phyloP scores from a whole-genome alignment of 306 rosid genomes.

The Purshia tridentata region DNA sequence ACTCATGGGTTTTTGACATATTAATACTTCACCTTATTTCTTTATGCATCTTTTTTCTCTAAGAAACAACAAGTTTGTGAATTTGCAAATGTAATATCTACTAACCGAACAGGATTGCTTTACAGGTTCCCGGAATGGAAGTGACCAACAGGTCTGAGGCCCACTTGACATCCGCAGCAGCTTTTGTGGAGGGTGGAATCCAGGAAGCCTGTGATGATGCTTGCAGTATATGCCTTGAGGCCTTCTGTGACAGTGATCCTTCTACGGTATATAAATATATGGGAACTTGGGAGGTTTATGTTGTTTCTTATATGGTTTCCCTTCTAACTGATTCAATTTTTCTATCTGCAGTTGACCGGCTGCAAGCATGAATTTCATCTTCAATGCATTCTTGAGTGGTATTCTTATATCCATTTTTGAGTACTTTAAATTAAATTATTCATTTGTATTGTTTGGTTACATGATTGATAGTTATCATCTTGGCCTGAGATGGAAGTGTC shows the following conservation, averaged over 20 bases:
- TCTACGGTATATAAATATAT: slow-evolving; percentile 54
- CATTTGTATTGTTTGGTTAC: background rate
- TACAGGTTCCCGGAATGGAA: slow-evolving; percentile 56
- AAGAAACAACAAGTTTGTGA: background rate
- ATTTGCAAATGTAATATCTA: background rate
- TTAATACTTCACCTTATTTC: background rate
- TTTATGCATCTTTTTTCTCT: background rate
- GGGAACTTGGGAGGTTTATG: background rate
- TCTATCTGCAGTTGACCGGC: slow-evolving; percentile 62
- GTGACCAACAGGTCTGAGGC: slow-evolving; percentile 54
- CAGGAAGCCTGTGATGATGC: slow-evolving; percentile 96
- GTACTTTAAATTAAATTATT: background rate
- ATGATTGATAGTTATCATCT: background rate
- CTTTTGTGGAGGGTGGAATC: slow-evolving; percentile 97
- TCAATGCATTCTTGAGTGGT: slow-evolving; percentile 98
- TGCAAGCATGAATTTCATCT: slow-evolving; percentile 98
- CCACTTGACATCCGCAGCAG: slow-evolving; percentile 90
- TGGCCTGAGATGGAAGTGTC: background rate
- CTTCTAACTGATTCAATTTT: slow-evolving; percentile 13
- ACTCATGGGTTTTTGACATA: too few species aligned
- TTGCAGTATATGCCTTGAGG: slow-evolving; percentile 95
- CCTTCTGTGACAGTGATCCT: slow-evolving; percentile 82
- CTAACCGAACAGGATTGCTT: slow-evolving; percentile 1
- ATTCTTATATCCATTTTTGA: slow-evolving; percentile 20
- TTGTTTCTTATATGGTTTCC: slow-evolving; percentile 11